phyloP scores from a whole-genome alignment of 2,329 filamentous ascomycete species.

The Epichloe amarillans region DNA sequence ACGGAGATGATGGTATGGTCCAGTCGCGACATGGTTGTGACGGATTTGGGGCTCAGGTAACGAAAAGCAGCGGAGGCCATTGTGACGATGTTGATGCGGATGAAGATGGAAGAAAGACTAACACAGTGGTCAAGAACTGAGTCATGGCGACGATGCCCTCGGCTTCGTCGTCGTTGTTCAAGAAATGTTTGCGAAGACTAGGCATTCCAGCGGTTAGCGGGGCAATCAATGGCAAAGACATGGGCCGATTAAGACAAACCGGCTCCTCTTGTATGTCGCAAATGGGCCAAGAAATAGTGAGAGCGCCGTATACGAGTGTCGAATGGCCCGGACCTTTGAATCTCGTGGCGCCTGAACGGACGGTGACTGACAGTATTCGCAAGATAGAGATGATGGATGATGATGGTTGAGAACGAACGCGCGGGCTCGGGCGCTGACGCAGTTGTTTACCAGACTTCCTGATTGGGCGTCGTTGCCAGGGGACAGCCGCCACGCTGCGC shows the following conservation, averaged over 20 bases:
- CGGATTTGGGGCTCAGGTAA: conserved; percentile 21
- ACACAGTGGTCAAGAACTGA: conserved; percentile 31
- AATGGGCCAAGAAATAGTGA: too few species aligned
- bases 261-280: not conserved
- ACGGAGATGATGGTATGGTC: conserved; percentile 20
- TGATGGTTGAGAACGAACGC: not conserved
- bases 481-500: not conserved
- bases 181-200: conserved; percentile 6
- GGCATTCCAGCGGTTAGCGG: conserved; percentile 30
- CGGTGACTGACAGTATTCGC: not conserved
- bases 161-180: conserved; percentile 1
- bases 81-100: conserved; percentile 7
- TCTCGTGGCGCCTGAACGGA: not conserved
- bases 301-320: not conserved
- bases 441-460: conserved; percentile 7
- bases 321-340: not conserved
- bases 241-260: not conserved
- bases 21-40: conserved; percentile 18
- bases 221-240: conserved; percentile 22
- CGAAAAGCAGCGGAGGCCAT: conserved; percentile 14
- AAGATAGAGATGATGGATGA: conserved; percentile 3
- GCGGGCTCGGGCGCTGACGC: conserved; percentile 2
- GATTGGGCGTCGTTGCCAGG: conserved; percentile 7
- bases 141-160: conserved; percentile 19
- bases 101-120: conserved; percentile 14